A percentile compares a stretch with the other conserved stretches of the same genome.
These are phyloP conservation scores for Ogataea populi-albae DNA, from an alignment of 805 yeast species.

Conservation along the genomic window DNA sequence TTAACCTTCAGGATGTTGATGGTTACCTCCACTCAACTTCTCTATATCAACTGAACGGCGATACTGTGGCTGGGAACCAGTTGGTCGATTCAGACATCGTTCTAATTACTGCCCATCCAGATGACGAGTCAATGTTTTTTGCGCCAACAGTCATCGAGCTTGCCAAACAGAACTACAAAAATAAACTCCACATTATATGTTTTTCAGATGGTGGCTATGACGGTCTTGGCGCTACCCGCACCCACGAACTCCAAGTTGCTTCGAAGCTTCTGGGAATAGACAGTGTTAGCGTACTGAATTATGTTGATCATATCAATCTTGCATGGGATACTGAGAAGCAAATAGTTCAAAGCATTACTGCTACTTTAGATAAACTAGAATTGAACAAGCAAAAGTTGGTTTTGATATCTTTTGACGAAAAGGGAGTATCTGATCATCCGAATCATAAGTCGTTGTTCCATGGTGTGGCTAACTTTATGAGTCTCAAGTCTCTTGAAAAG, in stretches of 20 bases:
- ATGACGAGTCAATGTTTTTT: conserved; percentile 97
- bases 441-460: conserved; percentile 69
- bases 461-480: conserved; percentile 43
- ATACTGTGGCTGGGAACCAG: conserved; percentile 13
- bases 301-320: conserved; percentile 65
- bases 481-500: neutral
- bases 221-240: conserved; percentile 65
- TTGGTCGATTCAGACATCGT: conserved; percentile 26
- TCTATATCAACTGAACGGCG: conserved; percentile 23
- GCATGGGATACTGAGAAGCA: conserved; percentile 57
- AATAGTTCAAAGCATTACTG: conserved; percentile 38
- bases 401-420: conserved; percentile 74
- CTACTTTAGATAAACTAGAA: conserved; percentile 16
- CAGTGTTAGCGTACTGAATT: conserved; percentile 46
- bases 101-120: conserved; percentile 86
- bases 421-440: conserved; percentile 84
- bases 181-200: conserved; percentile 59
- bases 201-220: conserved; percentile 76
- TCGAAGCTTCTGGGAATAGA: conserved; percentile 50
- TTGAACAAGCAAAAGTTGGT: conserved; percentile 29
- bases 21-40: conserved; percentile 19
- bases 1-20: conserved; percentile 11
- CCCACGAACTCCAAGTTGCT: conserved; percentile 55
- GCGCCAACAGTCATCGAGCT: conserved; percentile 68
- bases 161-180: conserved; percentile 44